Conservation (phyloP, 768 basidiomycete genomes). For the Megacollybia marginata region DNA sequence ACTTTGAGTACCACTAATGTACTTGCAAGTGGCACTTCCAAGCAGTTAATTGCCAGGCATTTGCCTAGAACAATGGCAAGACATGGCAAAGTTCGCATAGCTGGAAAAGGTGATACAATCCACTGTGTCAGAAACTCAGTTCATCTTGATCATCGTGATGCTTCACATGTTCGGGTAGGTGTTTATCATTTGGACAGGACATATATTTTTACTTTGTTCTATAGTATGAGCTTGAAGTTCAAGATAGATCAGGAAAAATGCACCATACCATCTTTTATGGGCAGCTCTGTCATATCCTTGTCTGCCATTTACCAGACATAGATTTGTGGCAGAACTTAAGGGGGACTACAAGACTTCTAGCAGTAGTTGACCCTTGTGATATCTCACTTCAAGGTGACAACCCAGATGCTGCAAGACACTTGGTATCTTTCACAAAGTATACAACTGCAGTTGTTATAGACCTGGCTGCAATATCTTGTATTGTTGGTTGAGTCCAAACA, state of each 20-base stretch:
- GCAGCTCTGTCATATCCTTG: conserved; percentile 10
- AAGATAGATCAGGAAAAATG: neutral
- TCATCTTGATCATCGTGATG: conserved; percentile 4
- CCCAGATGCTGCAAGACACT: conserved; percentile 4
- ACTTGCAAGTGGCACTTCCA: conserved; percentile 2
- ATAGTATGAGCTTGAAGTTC: conserved; percentile 7
- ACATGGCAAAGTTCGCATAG: conserved; percentile 19
- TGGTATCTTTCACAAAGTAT: conserved; percentile 1
- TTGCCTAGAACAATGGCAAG: conserved; percentile 12
- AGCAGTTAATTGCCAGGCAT: neutral
- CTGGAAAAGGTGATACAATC: conserved; percentile 18
- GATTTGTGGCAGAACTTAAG: neutral
- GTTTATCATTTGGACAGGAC: neutral
- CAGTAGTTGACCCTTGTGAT: conserved; percentile 10
- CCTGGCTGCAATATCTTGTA: conserved; percentile 6
- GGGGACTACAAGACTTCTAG: conserved; percentile 6
- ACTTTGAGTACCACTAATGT: too few species aligned
- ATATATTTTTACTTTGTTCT: neutral
- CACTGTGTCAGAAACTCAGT: neutral
- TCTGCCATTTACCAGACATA: conserved; percentile 4
- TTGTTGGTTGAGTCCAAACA: conserved; percentile 9
- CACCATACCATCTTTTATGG: conserved; percentile 8
- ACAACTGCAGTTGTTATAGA: conserved; percentile 7
- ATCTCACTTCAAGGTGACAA: neutral
- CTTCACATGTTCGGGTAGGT: conserved; percentile 12